A percentile compares a stretch with the other conserved stretches of the same genome.
Conservation (phyloP, 2,329 filamentous ascomycete genomes). For the Tolypocladium cylindrosporum region DNA sequence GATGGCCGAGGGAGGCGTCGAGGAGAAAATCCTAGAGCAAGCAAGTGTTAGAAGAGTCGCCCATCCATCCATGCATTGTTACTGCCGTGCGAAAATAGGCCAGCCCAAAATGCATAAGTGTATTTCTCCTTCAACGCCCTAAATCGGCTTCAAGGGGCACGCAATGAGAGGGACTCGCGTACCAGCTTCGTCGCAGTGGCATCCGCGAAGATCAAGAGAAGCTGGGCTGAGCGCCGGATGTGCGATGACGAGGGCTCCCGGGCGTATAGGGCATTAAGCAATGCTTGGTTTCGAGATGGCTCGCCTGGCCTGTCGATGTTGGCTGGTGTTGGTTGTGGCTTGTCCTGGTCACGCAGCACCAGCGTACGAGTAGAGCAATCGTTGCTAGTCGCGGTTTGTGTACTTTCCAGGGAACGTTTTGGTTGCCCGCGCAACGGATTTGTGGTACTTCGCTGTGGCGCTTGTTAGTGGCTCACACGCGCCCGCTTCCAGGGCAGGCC, state of each 20-base stretch:
- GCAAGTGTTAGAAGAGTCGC: neutral
- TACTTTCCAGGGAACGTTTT: neutral
- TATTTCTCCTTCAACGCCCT: neutral
- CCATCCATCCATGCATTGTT: neutral
- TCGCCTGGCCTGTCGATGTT: neutral
- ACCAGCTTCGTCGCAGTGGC: neutral
- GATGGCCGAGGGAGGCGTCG: constrained; percentile 4
- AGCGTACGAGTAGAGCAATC: neutral
- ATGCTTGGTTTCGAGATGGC: constrained; percentile 12
- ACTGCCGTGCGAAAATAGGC: neutral
- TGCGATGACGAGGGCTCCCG: neutral
- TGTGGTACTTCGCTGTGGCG: neutral
- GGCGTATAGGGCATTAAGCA: constrained; percentile 12
- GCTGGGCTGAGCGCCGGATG: neutral
- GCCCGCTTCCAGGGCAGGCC: neutral
- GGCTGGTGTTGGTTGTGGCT: neutral
- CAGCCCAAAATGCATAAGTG: neutral
- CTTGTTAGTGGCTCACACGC: too few relatives aligned
- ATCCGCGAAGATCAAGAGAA: neutral
- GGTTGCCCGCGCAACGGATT: neutral
- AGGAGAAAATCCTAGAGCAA: neutral
- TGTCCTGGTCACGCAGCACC: neutral
- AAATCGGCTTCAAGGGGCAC: neutral
- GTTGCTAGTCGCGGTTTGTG: neutral
- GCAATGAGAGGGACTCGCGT: neutral